Base-by-base conservation (phyloP, 495 filamentous ascomycete genomes). In the Penicillium lividum region DNA sequence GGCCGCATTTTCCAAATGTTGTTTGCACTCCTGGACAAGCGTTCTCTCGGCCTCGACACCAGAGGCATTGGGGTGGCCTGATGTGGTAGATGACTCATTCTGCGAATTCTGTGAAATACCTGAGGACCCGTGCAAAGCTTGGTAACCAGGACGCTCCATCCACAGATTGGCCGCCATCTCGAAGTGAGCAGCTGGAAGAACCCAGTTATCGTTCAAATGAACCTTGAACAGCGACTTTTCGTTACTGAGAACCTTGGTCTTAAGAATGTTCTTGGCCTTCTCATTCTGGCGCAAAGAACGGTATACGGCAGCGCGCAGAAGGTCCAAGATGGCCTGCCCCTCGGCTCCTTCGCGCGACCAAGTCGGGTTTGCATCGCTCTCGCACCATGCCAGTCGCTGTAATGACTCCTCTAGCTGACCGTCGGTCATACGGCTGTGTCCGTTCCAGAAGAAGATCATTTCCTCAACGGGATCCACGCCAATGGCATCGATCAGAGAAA, bases 391-490 rank as follows among this genome's bases (percentile, higher is more conserved):
- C 6, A 97, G 71, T 10, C 78, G 77, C 7, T 68, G 67, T 16
- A 92, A 64, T 3, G 87, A 90, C 29, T 78, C 75, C 46, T 90
- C 80, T 15, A 96, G 75, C 58, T 90, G 82, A 3, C 72, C 70
- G 6, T 72, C 59, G 22, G 79, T 77, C 90, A 96, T 94, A 42
- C 91, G 85, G 72, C 89, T 95, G 60, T 80, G 74, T n/a, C 80
- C 80, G 64, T 83, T 92, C 94, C 94, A 98, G 65, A 98, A 85
- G 70, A 93, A 96, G n/a, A 89, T 86, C 92, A 98, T 97, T 75
- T 98, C 94, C 65, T 92, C 86, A 3, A 90, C 70, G 0, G 94
- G 95, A 60, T 87, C 89, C 7, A 93, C 85, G 22, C 92, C 92
- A 29, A 96, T 79, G 2, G 87, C 92, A 62, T 98, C 93, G 3